These are phyloP conservation scores for Nemania diffusa DNA, from an alignment of 2,329 filamentous ascomycete genomes.

Conservation along the genomic window DNA sequence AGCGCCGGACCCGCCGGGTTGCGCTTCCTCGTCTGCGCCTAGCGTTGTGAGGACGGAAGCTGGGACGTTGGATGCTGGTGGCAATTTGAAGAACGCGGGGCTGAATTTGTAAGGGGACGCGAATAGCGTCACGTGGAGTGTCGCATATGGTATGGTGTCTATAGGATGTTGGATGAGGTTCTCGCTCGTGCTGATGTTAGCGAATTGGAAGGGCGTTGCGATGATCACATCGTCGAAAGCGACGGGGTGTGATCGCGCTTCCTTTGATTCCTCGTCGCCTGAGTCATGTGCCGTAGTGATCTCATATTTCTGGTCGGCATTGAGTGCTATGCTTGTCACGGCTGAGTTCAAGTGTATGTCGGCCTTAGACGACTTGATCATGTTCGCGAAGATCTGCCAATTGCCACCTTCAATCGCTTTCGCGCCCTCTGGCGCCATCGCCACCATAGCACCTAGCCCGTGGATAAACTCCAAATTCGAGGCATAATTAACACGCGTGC, in stretches of 20 bases:
- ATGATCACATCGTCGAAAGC: conserved; percentile 84
- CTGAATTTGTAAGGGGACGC: conserved; percentile 79
- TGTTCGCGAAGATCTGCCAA: conserved; percentile 90
- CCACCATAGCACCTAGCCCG: conserved; percentile 87
- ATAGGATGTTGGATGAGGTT: conserved; percentile 73
- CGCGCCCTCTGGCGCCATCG: conserved; percentile 88
- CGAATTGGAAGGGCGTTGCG: conserved; percentile 84
- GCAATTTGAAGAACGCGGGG: conserved; percentile 76
- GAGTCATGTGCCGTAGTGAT: conserved; percentile 52
- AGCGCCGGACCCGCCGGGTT: conserved; percentile 65
- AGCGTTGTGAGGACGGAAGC: conserved; percentile 86
- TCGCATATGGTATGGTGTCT: conserved; percentile 84
- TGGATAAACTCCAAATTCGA: conserved; percentile 89
- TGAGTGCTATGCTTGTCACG: conserved; percentile 57
- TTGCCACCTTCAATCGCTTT: conserved; percentile 85
- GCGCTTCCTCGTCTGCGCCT: conserved; percentile 64
- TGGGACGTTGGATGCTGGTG: conserved; percentile 68
- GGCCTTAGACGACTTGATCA: conserved; percentile 74
- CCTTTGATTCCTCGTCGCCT: conserved; percentile 26
- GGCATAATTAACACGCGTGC: conserved; percentile 93
- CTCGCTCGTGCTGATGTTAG: conserved; percentile 64
- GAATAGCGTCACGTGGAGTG: conserved; percentile 90
- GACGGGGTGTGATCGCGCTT: conserved; percentile 55
- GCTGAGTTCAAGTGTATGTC: conserved; percentile 72
- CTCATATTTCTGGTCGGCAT: conserved; percentile 54